Evolutionary conservation across 2,329 filamentous ascomycete genomes (phyloP), one percentile per base, ranked within the genome.

Genomic region (Trichophyton equinum): DNA sequence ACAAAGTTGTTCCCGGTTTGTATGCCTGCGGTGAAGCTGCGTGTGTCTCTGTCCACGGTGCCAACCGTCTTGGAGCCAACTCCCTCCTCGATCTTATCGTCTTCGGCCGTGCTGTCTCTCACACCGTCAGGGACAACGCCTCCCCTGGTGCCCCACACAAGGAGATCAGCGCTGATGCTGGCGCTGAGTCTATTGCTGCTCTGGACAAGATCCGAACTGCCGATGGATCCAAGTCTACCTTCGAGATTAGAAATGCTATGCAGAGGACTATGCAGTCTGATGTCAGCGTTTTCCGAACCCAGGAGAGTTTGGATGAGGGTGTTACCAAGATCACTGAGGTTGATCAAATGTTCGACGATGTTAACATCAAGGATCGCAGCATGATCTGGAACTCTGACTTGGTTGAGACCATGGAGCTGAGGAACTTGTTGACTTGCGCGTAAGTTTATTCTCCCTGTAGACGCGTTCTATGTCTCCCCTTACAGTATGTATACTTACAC

Each of bases 381-480:
- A 96, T 97, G 92, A 97, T 97, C 81, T 97, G 92, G 92, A 97
- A 97, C 85, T 91, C 89, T 25, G 92, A 97, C 72, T 84, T 97
- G 44, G 90, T 96, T 64, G 92, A 97, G 82, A 95, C 92, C 6
- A 85, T 99, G 61, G 94, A 99, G 79, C 81, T 97, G 72, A 84
- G 91, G 72, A 99, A 99, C 77, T 77, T 99, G 71, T 80, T 99
- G 73, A 97, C 94, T 71, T 97, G 94, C 85, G 92, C 91, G 84
- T 90, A 85, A 79, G 87, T 87, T 65, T 57, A 38, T 55, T 49
- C 15, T 30, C 18, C 20, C 27, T n/a, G 20, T 59, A 15, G 5
- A 11, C 36, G 8, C 15, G 13, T 6, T 25, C 2, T 36, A 6
- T 30, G 6, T 7, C 27, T 30, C 27, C 27, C 27, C 27, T 30